phyloP scores from a whole-genome alignment of 225 moss, liverwort and hornwort species.

The Takakia lepidozioides region DNA sequence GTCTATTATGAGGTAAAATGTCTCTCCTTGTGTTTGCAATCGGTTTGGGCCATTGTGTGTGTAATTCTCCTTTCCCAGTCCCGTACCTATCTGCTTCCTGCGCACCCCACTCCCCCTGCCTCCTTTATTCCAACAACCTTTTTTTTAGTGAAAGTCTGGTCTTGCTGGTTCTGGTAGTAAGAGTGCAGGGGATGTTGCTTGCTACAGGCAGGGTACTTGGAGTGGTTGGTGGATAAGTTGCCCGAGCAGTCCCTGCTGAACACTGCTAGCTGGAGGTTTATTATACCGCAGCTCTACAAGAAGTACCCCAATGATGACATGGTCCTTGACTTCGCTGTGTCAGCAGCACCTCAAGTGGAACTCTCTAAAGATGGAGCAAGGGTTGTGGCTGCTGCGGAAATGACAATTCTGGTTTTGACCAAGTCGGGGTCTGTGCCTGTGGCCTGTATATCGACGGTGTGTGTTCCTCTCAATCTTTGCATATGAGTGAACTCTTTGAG shows the following conservation, averaged over 20 bases:
- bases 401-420: conserved; percentile 67
- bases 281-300: conserved; percentile 89
- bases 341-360: conserved; percentile 53
- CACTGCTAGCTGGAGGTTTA: conserved; percentile 82
- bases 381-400: conserved; percentile 59
- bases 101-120: too few species aligned
- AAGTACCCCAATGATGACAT: conserved; percentile 88
- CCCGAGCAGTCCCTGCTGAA: conserved; percentile 81
- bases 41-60: too few species aligned
- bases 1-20: conserved; percentile 76
- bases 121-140: too few species aligned
- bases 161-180: too few species aligned
- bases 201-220: conserved; percentile 58
- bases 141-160: too few species aligned
- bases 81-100: too few species aligned
- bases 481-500: not conserved
- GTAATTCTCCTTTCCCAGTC: too few species aligned
- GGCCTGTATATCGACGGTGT: conserved; percentile 81
- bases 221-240: conserved; percentile 76
- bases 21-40: not conserved
- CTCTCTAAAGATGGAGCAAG: conserved; percentile 52
- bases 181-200: too few species aligned
- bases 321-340: conserved; percentile 65
- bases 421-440: conserved; percentile 40
- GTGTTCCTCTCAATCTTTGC: conserved; percentile 7